Base-by-base conservation (phyloP, 2,329 filamentous ascomycete species). In the Paecilomyces sp. region DNA sequence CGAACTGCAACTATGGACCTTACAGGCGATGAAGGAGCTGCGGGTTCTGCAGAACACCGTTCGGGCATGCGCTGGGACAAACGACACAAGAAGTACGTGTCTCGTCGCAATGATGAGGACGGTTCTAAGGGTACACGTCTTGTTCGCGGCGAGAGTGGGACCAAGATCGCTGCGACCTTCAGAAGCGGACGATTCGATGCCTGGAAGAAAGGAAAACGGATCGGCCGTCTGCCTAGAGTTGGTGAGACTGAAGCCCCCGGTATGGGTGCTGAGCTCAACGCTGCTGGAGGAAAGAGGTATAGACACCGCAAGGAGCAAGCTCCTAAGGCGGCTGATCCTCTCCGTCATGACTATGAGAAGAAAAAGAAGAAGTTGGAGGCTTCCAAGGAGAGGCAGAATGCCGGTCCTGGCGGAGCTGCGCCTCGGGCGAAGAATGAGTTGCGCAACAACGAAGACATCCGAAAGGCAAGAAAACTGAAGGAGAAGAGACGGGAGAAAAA, bases 91-190 rank as follows among this genome's bases (percentile, higher is more conserved):
- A 97, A 97, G 77, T 99, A 97, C 78, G 93, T 99, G 36, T 82
- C 90, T 12, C 86, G 90, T 36, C 87, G 87, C 67, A 97, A 99
- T 80, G 94, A 99, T 77, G 90, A 96, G 67, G 95, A 99, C 77
- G 94, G 94, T 47, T 95, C 85, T 31, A 87, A 86, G 68, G 84
- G 84, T 12, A 87, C 70, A 83, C 84, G 56, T 55, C 88, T 97
- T 79, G 88, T 97, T 59, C 84, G 85, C 63, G 92, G 94, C 68
- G 94, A 99, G 78, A 91, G 86, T 70, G 94, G 94, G 58, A 91
- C 93, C 79, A 97, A 97, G 81, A 97, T 99, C 68, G 91, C 94
- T 1, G 92, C 94, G 54, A 89, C 84, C 61, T 97, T 99, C 85
- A 88, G 93, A 71, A 92, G 88, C 74, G 94, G 95, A 36, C 88